phyloP scores from a whole-genome alignment of 495 filamentous ascomycete genomes.

The Podospora conica region DNA sequence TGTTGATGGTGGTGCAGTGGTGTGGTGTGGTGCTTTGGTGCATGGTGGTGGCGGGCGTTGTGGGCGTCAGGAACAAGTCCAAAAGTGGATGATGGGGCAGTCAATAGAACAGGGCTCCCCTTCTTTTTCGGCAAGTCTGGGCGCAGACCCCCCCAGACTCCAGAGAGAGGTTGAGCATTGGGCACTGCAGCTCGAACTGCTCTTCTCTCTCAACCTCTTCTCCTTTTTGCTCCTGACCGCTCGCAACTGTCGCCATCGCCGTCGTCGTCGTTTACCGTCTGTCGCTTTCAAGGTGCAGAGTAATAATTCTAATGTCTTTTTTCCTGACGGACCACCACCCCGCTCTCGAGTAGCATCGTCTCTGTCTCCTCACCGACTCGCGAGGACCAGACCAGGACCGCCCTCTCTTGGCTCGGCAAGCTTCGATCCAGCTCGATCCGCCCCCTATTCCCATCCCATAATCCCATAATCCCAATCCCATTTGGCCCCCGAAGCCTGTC shows the following conservation, averaged over 20 bases:
- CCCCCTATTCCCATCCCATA: neutral
- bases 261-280: neutral
- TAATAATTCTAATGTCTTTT: neutral
- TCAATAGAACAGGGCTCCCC: neutral
- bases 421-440: neutral
- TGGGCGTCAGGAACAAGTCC: neutral
- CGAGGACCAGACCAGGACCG: neutral
- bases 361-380: neutral
- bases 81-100: neutral
- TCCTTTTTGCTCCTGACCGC: neutral
- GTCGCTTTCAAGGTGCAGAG: neutral
- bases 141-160: too few species aligned
- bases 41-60: neutral
- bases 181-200: neutral
- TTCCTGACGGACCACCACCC: neutral
- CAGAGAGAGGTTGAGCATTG: neutral
- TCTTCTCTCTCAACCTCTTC: neutral
- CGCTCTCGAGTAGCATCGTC: neutral
- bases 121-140: neutral
- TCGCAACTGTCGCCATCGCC: neutral
- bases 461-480: too few species aligned
- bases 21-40: too few species aligned
- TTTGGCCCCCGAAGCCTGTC: neutral
- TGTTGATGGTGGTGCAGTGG: neutral
- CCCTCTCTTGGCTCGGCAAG: neutral